Evolutionary conservation across 139 green algal genomes (phyloP).

Genomic region (Gonium pectorale): DNA sequence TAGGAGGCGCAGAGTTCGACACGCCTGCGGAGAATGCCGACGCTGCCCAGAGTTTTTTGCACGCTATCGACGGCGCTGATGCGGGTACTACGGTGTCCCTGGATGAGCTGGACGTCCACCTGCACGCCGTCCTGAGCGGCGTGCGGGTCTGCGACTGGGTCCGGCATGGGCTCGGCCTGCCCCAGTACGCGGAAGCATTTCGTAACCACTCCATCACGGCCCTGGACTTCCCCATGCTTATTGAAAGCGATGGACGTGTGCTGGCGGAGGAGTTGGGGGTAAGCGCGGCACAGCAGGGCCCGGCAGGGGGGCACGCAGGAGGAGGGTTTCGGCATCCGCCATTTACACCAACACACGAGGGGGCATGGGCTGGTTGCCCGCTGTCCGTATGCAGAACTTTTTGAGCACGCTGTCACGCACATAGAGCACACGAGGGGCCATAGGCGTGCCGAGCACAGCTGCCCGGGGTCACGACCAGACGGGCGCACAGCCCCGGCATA

Average conservation of each 20-base stretch:
- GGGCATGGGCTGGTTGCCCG: too few relatives aligned
- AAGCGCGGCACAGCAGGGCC: neutral
- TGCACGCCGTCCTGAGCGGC: slow-evolving; percentile 56
- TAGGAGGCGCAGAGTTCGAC: slow-evolving; percentile 53
- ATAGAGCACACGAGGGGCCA: too few relatives aligned
- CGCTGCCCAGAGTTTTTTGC: slow-evolving; percentile 46
- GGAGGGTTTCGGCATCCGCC: too few relatives aligned
- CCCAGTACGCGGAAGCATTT: slow-evolving; percentile 67
- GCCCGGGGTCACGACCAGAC: neutral
- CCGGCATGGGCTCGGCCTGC: slow-evolving; percentile 57
- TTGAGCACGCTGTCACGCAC: too few relatives aligned
- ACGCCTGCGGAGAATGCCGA: slow-evolving; percentile 29
- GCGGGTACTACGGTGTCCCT: slow-evolving; percentile 46
- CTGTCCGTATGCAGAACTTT: too few relatives aligned
- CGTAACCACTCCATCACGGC: slow-evolving; percentile 59
- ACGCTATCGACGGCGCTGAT: slow-evolving; percentile 58
- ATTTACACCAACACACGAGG: too few relatives aligned
- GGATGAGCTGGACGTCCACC: slow-evolving; percentile 57
- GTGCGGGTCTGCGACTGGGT: slow-evolving; percentile 67
- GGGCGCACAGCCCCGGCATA: neutral
- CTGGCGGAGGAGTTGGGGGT: slow-evolving; percentile 65
- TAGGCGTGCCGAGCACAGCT: too few relatives aligned
- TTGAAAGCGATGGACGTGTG: slow-evolving; percentile 57
- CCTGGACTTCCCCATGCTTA: slow-evolving; percentile 70
- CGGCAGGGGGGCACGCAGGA: too few relatives aligned